These are phyloP conservation scores for Setomelanomma holmii DNA, from an alignment of 2,329 filamentous ascomycete genomes.

Conservation along the genomic window DNA sequence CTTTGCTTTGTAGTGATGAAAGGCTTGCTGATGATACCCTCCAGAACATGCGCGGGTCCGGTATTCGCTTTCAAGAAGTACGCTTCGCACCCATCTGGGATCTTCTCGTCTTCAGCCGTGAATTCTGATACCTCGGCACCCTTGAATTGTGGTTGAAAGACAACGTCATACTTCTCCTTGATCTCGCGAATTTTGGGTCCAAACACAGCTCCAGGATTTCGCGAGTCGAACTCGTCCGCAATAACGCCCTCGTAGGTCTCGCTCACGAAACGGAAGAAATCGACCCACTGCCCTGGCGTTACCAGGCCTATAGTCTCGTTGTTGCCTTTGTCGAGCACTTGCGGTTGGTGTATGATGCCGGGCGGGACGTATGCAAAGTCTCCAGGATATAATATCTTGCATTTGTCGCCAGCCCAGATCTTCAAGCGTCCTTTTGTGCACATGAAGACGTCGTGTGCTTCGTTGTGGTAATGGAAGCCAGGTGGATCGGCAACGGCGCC, in stretches of 20 bases:
- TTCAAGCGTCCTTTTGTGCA: conserved; percentile 26
- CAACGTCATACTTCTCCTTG: conserved; percentile 28
- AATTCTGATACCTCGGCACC: conserved; percentile 19
- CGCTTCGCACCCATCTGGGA: conserved; percentile 13
- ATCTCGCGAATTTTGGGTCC: conserved; percentile 23
- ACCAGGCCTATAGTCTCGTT: conserved; percentile 26
- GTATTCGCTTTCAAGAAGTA: conserved; percentile 29
- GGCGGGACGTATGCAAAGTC: conserved; percentile 30
- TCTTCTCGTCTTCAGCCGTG: conserved; percentile 8
- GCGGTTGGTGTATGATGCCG: conserved; percentile 23
- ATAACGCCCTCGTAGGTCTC: conserved; percentile 27
- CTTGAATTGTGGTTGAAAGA: conserved; percentile 19
- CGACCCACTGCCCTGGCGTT: conserved; percentile 27
- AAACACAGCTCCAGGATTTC: conserved; percentile 16
- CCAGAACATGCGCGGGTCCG: conserved; percentile 22
- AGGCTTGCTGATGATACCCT: conserved; percentile 18
- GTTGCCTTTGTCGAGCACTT: conserved; percentile 17
- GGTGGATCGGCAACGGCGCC: conserved; percentile 24
- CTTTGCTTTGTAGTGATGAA: conserved; percentile 27
- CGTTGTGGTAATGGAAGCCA: conserved; percentile 29
- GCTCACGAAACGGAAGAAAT: conserved; percentile 27
- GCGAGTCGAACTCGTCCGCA: conserved; percentile 20
- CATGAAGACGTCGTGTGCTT: conserved; percentile 30
- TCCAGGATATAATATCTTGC: conserved; percentile 23
- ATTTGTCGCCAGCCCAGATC: conserved; percentile 24